These are phyloP conservation scores for Fennellomyces sp. DNA, from an alignment of 371 early-diverging fungal genomes.

Conservation along the genomic window DNA sequence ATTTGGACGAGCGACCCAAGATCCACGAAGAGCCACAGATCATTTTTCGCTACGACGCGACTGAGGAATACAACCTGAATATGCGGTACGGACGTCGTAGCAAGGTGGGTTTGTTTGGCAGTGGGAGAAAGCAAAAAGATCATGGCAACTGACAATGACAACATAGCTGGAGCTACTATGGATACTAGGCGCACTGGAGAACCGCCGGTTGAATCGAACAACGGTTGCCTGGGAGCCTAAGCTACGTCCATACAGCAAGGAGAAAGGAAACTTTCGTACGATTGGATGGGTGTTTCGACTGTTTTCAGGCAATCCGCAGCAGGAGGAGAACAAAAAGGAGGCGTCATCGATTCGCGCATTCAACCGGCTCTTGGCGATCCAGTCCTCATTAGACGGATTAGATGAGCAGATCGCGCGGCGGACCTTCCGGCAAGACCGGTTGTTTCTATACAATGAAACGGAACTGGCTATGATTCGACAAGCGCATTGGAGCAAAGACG, in stretches of 20 bases:
- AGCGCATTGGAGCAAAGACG: conserved; percentile 63
- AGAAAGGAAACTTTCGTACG: conserved; percentile 66
- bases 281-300: conserved; percentile 73
- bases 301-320: conserved; percentile 67
- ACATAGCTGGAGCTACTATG: conserved; percentile 65
- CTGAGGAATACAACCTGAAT: conserved; percentile 62
- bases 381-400: conserved; percentile 63
- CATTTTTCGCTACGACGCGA: conserved; percentile 65
- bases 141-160: neutral
- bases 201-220: conserved; percentile 57
- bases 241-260: conserved; percentile 51
- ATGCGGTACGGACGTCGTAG: conserved; percentile 77
- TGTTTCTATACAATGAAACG: conserved; percentile 62
- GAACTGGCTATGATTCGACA: conserved; percentile 54
- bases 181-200: conserved; percentile 66
- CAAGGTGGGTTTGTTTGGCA: conserved; percentile 54
- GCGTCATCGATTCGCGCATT: conserved; percentile 67
- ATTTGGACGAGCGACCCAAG: conserved; percentile 59
- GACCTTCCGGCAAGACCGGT: conserved; percentile 53
- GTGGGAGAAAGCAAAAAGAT: neutral
- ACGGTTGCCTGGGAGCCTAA: conserved; percentile 66
- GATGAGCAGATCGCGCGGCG: conserved; percentile 68
- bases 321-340: conserved; percentile 69
- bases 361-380: conserved; percentile 68
- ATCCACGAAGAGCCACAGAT: conserved; percentile 74